Evolutionary conservation across 2,329 filamentous ascomycete genomes (phyloP).

Genomic region (Aspergillus amoenus): DNA sequence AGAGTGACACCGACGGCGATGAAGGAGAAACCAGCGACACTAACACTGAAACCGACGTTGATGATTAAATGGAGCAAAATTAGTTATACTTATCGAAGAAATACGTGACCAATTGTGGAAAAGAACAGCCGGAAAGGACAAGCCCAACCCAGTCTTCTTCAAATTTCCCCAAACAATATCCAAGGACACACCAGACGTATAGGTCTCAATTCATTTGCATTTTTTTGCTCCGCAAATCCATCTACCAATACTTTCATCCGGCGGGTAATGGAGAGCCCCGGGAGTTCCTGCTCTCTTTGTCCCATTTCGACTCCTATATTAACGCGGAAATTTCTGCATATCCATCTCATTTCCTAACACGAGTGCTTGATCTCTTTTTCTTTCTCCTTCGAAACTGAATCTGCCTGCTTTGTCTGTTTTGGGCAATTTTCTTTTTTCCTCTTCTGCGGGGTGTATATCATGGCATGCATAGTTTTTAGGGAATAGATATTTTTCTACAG

Average conservation of each 20-base stretch:
- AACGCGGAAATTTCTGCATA: neutral
- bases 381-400: neutral
- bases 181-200: too few relatives aligned
- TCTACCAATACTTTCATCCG: too few relatives aligned
- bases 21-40: slow-evolving; percentile 57
- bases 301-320: neutral
- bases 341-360: too few relatives aligned
- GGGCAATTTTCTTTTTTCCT: neutral
- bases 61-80: slow-evolving; percentile 52
- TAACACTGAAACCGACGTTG: slow-evolving; percentile 74
- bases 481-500: neutral
- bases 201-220: neutral
- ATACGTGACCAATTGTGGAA: neutral
- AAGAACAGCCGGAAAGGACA: neutral
- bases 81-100: neutral
- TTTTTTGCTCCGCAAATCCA: neutral
- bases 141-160: neutral
- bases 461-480: neutral
- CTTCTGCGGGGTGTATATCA: neutral
- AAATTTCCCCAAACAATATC: neutral
- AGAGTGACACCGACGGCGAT: slow-evolving; percentile 65
- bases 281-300: neutral
- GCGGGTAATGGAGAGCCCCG: too few relatives aligned
- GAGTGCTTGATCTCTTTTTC: neutral
- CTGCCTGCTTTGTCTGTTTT: neutral